Evolutionary conservation across 78 protist genomes (phyloP), one percentile per base, ranked within the genome.

Genomic region (Dictyostelium brefeldianum): DNA sequence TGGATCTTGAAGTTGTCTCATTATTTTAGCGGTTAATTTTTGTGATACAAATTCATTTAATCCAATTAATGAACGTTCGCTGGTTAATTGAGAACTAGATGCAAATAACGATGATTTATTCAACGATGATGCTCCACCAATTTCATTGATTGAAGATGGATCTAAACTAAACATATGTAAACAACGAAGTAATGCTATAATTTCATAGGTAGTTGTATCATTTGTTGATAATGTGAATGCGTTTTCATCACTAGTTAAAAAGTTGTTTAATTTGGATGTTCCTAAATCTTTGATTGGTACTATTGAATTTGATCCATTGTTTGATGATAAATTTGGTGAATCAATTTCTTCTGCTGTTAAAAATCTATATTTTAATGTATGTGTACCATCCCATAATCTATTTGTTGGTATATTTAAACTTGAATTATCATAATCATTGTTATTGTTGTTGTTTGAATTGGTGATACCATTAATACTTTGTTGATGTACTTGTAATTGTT

Each of bases 1-100:
- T 48, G 98, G 97, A 89, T 97, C 98, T 47, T 81, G 89, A 65
- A 97, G 95, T 75, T 95, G 97, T n/a, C 98, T 94, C 90, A 71
- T 65, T 22, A 97, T 83, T 91, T 95, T 96, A 25, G 96, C 92
- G 12, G 95, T 65, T 9, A 97, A 90, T 81, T 95, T 95, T 70
- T 73, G 78, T 41, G 83, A 91, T 41, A 82, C 22, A 50, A 87
- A 91, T 46, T 69, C 92, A 25, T 54, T 17, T 8, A 67, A 36
- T 17, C 41, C 50, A 15, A 78, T 14, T 29, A 78, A 54, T 31
- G 71, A 29, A 29, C 56, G 31, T 36, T 78, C 83, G 3, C 46
- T n/a, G 14, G 57, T 50, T 51, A 71, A 46, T 8, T n/a, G 75
- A 14, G 75, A 67, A 5, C 22, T 15, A 6, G 75, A 67, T 31